These are phyloP conservation scores for Fraxinus pennsylvanica DNA, from an alignment of 257 asterid species.

Conservation along the genomic window DNA sequence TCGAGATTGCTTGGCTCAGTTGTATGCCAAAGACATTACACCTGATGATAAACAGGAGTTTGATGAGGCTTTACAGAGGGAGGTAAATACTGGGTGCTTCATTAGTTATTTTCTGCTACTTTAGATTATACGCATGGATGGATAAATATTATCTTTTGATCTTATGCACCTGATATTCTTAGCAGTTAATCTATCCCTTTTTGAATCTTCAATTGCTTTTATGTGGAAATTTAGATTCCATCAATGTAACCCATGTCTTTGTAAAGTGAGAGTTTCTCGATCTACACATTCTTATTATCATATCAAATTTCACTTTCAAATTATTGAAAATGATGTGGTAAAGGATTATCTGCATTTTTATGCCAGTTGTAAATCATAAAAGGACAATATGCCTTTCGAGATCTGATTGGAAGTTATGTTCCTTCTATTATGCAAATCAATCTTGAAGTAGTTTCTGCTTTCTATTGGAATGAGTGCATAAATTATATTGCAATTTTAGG, in stretches of 20 bases:
- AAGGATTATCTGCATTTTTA: background rate
- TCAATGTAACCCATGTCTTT: background rate
- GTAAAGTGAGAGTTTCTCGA: background rate
- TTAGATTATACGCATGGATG: background rate
- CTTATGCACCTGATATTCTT: background rate
- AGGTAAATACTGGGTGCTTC: slow-evolving; percentile 30
- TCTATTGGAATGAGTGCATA: background rate
- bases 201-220: background rate
- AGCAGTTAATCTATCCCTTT: background rate
- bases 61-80: slow-evolving; percentile 56
- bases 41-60: slow-evolving; percentile 56
- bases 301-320: background rate
- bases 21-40: slow-evolving; percentile 49
- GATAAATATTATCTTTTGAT: background rate
- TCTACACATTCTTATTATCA: background rate
- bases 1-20: slow-evolving; percentile 52
- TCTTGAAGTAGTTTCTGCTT: background rate
- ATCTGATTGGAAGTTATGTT: background rate
- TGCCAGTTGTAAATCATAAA: background rate
- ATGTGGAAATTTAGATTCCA: background rate
- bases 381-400: background rate
- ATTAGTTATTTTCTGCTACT: background rate
- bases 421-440: background rate
- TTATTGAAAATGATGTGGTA: background rate
- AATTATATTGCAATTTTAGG: background rate